phyloP scores from a whole-genome alignment of 352 stramenopile species.

The Phytophthora sp. region DNA sequence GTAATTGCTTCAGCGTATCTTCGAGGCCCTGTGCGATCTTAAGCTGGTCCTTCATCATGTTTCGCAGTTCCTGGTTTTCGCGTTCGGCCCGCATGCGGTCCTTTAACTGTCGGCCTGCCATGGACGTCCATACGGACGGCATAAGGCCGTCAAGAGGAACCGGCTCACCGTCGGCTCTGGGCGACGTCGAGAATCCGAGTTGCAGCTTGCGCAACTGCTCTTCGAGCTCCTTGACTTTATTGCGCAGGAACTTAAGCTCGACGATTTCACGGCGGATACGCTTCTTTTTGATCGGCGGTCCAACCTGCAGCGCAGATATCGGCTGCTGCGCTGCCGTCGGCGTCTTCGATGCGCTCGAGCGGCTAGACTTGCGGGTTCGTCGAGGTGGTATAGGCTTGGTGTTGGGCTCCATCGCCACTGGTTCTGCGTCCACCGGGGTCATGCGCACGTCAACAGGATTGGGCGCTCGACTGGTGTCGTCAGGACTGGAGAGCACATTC shows the following conservation, averaged over 20 bases:
- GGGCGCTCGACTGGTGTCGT: conserved; percentile 23
- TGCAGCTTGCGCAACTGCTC: conserved; percentile 32
- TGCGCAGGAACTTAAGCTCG: conserved; percentile 39
- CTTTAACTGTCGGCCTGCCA: conserved; percentile 33
- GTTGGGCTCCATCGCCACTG: background rate
- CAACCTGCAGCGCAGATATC: background rate
- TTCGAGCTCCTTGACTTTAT: conserved; percentile 44
- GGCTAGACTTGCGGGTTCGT: conserved; percentile 12
- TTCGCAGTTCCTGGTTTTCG: conserved; percentile 35
- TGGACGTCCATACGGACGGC: conserved; percentile 35
- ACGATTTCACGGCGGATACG: conserved; percentile 40
- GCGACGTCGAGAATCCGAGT: conserved; percentile 15
- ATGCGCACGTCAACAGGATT: conserved; percentile 8
- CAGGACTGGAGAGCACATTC: conserved; percentile 28
- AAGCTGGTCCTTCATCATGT: conserved; percentile 37
- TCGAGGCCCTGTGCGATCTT: conserved; percentile 42
- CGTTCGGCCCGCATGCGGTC: conserved; percentile 37
- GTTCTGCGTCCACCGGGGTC: conserved; percentile 12
- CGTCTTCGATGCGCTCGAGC: background rate
- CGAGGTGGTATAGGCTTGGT: conserved; percentile 11
- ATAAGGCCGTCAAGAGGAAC: conserved; percentile 8
- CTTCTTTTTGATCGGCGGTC: conserved; percentile 35
- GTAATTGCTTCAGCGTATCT: conserved; percentile 37
- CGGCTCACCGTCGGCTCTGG: background rate
- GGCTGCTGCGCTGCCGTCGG: conserved; percentile 5